phyloP scores from a whole-genome alignment of 768 basidiomycete species.

The Pleurotus eryngii region DNA sequence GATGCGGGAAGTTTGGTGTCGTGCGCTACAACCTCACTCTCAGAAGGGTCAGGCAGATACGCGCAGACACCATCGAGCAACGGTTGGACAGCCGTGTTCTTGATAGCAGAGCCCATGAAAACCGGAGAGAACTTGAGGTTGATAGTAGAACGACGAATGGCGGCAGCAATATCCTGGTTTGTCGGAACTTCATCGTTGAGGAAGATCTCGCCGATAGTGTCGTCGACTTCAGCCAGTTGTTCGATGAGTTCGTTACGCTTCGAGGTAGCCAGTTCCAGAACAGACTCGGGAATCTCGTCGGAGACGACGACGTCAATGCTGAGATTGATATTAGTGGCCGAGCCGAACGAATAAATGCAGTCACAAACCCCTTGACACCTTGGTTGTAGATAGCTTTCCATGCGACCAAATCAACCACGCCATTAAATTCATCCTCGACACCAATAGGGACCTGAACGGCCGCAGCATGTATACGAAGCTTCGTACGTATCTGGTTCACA shows the following conservation, averaged over 20 bases:
- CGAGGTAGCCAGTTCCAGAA: conserved; percentile 69
- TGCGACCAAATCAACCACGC: conserved; percentile 91
- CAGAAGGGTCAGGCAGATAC: conserved; percentile 90
- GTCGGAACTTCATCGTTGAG: conserved; percentile 79
- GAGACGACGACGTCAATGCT: conserved; percentile 78
- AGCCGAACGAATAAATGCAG: not conserved
- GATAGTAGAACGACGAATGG: conserved; percentile 88
- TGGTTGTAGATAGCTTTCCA: conserved; percentile 96
- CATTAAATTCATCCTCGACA: conserved; percentile 78
- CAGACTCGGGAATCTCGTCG: conserved; percentile 81
- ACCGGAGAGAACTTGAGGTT: conserved; percentile 92
- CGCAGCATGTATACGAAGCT: conserved; percentile 89
- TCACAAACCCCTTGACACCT: conserved; percentile 84
- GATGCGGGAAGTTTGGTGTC: conserved; percentile 68
- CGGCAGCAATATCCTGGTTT: conserved; percentile 69
- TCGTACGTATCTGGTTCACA: conserved; percentile 84
- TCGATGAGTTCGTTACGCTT: conserved; percentile 94
- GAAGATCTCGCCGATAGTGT: conserved; percentile 88
- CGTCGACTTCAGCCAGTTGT: conserved; percentile 94
- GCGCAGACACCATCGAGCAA: conserved; percentile 92
- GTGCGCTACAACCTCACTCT: conserved; percentile 75
- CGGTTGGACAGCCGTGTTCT: conserved; percentile 94
- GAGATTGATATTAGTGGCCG: not conserved
- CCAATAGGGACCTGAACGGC: conserved; percentile 97
- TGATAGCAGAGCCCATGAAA: conserved; percentile 94